Evolutionary conservation across 805 yeast species (phyloP).

Genomic region (Spencermartinsiella europaea): DNA sequence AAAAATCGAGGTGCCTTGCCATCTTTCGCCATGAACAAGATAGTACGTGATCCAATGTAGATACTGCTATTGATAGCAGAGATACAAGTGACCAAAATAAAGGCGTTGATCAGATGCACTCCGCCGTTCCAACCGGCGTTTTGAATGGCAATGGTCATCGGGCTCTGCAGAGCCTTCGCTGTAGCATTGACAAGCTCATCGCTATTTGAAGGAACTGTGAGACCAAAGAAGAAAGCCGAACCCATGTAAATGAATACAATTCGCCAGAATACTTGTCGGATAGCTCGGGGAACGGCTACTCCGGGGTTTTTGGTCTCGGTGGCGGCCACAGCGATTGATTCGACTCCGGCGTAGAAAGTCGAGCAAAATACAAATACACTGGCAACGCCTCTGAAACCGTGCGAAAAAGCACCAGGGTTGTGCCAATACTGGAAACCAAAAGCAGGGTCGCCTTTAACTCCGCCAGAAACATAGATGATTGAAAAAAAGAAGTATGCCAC

Average conservation of each 20-base stretch:
- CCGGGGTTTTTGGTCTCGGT: slow-evolving; percentile 60
- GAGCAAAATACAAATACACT: slow-evolving; percentile 55
- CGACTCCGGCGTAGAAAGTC: slow-evolving; percentile 56
- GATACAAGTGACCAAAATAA: slow-evolving; percentile 57
- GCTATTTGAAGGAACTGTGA: slow-evolving; percentile 55
- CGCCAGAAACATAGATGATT: slow-evolving; percentile 51
- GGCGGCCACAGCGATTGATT: slow-evolving; percentile 58
- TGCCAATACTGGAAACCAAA: slow-evolving; percentile 59
- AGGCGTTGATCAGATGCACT: slow-evolving; percentile 54
- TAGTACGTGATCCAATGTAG: slow-evolving; percentile 63
- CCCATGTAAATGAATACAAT: slow-evolving; percentile 54
- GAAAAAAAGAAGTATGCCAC: slow-evolving; percentile 52
- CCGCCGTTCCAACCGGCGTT: slow-evolving; percentile 50
- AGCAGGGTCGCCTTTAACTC: slow-evolving; percentile 47
- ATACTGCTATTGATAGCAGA: slow-evolving; percentile 68
- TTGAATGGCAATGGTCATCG: slow-evolving; percentile 44
- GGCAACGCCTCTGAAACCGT: slow-evolving; percentile 47
- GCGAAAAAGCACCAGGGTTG: slow-evolving; percentile 43
- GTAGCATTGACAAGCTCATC: slow-evolving; percentile 37
- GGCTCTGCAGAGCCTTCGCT: slow-evolving; percentile 46
- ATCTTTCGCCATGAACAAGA: slow-evolving; percentile 58
- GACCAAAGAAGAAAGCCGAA: slow-evolving; percentile 52
- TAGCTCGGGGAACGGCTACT: slow-evolving; percentile 55
- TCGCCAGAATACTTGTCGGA: slow-evolving; percentile 52
- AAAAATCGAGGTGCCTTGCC: slow-evolving; percentile 57